Base-by-base conservation (phyloP, 495 filamentous ascomycete species). In the Penicillium cinerascens region DNA sequence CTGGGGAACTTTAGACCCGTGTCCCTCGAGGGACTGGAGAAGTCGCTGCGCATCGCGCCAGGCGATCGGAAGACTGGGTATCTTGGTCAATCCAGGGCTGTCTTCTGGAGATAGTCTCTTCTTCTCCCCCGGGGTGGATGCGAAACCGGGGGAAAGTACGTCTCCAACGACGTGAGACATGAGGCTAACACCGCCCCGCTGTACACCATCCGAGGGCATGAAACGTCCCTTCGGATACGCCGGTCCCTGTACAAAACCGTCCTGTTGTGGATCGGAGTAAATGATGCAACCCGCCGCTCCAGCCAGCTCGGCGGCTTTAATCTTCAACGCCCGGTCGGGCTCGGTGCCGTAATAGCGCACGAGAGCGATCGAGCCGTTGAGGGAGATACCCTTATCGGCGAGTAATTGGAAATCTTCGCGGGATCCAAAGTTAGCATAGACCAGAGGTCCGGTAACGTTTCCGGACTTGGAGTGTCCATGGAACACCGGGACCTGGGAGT, bases 381-480 rank as follows among this genome's bases (percentile, higher is more conserved):
- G 71, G 11, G 86, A 76, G 50, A 97, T 75, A 0, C 87, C 91
- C 44, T 77, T 76, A 40, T 91, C 81, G 45, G 80, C 69, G 22
- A 99, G 71, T 44, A 65, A 65, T 61, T 86, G 71, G 63, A 92
- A 97, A 63, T 99, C 93, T 44, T 88, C 83, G 40, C 80, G 80
- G 45, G 88, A 86, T 13, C 95, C 93, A 59, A 91, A 95, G 63
- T 97, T 96, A 20, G 88, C 95, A 63, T 96, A 99, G 2, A 99
- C 81, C 46, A 99, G 67, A n/a, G 87, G 92, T 0, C 95, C 93
- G n/a, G 80, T 87, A 21, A 92, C 91, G 60, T 91, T 89, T 20
- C 92, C 93, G 7, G 88, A 81, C 60, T 85, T 87, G 11, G 91
- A 96, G 64, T 93, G 87, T 0, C 88, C 92, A 65, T 99, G 93